Conservation (phyloP, 805 yeast genomes). For the Ogataea trehaloabstinens region DNA sequence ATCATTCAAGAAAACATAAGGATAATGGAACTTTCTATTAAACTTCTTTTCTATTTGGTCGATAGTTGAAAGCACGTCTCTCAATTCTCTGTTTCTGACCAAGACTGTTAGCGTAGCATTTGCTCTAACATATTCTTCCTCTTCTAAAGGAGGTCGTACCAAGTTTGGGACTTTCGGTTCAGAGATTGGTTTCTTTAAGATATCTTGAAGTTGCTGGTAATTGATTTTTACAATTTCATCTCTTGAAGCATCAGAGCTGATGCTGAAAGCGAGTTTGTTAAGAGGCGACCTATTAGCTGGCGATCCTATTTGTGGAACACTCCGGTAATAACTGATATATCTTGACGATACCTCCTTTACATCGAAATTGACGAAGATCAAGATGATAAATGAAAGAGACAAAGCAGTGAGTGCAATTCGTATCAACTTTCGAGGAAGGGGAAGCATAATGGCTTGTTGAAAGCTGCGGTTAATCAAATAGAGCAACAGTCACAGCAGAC, state of each 20-base stretch:
- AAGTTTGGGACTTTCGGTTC: constrained; percentile 48
- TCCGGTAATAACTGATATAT: not conserved
- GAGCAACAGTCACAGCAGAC: too few species aligned
- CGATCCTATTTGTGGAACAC: not conserved
- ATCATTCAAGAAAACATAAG: constrained; percentile 80
- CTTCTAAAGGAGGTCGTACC: constrained; percentile 25
- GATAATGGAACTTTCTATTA: constrained; percentile 70
- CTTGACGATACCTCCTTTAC: not conserved
- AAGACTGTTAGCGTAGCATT: constrained; percentile 75
- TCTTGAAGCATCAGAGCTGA: constrained; percentile 12
- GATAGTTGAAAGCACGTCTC: constrained; percentile 50
- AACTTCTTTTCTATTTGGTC: constrained; percentile 59
- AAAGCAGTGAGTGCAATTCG: constrained; percentile 11
- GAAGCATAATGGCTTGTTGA: too few species aligned
- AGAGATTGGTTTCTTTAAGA: constrained; percentile 35
- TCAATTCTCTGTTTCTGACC: constrained; percentile 66
- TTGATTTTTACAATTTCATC: constrained; percentile 38
- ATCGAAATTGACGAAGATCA: constrained; percentile 8
- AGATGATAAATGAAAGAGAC: constrained; percentile 4
- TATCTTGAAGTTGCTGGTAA: constrained; percentile 35
- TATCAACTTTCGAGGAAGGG: constrained; percentile 11
- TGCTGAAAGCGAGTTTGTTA: constrained; percentile 16
- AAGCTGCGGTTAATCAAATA: not conserved
- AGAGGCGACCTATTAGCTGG: not conserved
- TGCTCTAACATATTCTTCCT: constrained; percentile 41